Evolutionary conservation across 2,329 filamentous ascomycete species (phyloP).

Genomic region (Sordariomycetes sp.): DNA sequence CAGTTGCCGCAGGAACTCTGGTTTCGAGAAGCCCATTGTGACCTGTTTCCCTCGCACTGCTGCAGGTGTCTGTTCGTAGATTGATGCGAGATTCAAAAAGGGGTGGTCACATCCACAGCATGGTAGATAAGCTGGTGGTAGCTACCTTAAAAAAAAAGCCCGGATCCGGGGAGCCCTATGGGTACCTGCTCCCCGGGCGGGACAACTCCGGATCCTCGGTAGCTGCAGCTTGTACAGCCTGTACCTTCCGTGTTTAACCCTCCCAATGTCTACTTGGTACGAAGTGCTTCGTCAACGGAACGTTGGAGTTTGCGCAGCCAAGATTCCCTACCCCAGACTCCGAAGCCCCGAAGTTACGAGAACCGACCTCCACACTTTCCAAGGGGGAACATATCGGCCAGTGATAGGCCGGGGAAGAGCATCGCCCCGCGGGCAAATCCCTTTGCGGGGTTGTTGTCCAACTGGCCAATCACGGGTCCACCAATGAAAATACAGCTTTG

Average conservation of each 20-base stretch:
- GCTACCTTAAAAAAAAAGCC: too few relatives aligned
- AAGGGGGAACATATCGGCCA: not conserved
- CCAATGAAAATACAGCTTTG: not conserved
- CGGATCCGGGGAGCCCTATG: too few relatives aligned
- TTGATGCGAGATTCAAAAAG: not conserved
- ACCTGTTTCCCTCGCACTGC: not conserved
- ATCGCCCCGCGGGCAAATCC: not conserved
- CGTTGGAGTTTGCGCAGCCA: not conserved
- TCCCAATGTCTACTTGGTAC: not conserved
- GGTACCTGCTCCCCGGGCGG: too few relatives aligned
- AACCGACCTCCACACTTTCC: not conserved
- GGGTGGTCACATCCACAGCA: not conserved
- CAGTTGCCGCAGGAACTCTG: not conserved
- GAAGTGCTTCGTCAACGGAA: not conserved
- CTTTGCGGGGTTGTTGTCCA: not conserved
- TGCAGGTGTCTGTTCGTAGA: not conserved
- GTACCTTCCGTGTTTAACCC: not conserved
- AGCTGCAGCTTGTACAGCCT: not conserved
- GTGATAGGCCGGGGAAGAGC: not conserved
- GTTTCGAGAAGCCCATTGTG: not conserved
- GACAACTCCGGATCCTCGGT: too few relatives aligned
- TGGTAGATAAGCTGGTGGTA: too few relatives aligned
- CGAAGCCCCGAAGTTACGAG: too few relatives aligned
- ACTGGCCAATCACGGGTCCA: not conserved
- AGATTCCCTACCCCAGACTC: not conserved